Evolutionary conservation across 495 filamentous ascomycete species (phyloP).

Genomic region (Aspergillus campestris): DNA sequence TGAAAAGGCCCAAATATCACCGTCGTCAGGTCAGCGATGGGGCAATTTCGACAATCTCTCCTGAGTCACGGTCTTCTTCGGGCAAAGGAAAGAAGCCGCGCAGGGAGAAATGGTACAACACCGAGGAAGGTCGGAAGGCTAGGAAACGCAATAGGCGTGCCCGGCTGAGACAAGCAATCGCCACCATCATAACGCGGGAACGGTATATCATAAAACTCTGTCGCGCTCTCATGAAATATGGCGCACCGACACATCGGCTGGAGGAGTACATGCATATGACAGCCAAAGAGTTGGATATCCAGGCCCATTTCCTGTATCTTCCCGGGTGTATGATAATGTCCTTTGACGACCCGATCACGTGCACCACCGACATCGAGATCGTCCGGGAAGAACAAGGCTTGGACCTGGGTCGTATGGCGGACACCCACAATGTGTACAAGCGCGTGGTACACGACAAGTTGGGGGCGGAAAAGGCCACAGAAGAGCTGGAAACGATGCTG

Average conservation of each 20-base stretch:
- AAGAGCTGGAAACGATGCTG: conserved; percentile 51
- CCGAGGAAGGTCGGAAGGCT: conserved; percentile 8
- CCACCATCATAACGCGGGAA: conserved; percentile 67
- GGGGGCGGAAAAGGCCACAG: conserved; percentile 67
- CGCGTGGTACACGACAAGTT: conserved; percentile 81
- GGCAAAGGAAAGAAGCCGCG: conserved; percentile 18
- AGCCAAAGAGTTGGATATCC: conserved; percentile 73
- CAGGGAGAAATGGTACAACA: conserved; percentile 30
- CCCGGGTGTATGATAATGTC: conserved; percentile 91
- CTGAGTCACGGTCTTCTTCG: conserved; percentile 11
- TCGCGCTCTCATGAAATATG: conserved; percentile 72
- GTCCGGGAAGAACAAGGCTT: conserved; percentile 65
- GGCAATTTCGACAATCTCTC: conserved; percentile 9
- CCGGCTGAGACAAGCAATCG: conserved; percentile 73
- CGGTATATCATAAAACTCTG: conserved; percentile 82
- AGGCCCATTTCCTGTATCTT: conserved; percentile 82
- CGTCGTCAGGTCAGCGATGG: conserved; percentile 5
- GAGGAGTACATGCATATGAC: conserved; percentile 86
- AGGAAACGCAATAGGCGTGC: conserved; percentile 3
- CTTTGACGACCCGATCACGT: conserved; percentile 77
- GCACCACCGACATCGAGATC: conserved; percentile 85
- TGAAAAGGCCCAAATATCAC: background rate
- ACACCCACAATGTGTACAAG: conserved; percentile 83
- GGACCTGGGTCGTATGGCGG: conserved; percentile 71
- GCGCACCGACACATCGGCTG: conserved; percentile 64